These are phyloP conservation scores for Nakataea oryzae DNA, from an alignment of 2,329 filamentous ascomycete species.

Conservation along the genomic window DNA sequence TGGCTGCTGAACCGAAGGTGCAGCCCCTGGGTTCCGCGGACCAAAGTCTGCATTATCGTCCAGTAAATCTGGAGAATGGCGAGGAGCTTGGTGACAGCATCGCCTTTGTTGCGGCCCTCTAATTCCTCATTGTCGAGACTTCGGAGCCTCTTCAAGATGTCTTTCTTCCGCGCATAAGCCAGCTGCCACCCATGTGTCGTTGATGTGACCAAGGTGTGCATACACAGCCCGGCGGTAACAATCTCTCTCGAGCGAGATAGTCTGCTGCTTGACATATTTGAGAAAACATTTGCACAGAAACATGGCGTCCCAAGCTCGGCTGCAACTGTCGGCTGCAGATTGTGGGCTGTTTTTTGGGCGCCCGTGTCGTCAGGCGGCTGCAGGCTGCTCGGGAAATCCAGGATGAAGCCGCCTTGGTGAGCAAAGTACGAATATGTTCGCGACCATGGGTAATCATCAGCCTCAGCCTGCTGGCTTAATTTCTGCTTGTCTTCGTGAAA, in stretches of 20 bases:
- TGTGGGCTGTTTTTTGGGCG: neutral
- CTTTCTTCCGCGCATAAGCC: neutral
- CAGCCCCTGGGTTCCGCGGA: neutral
- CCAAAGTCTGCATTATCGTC: neutral
- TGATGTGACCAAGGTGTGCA: neutral
- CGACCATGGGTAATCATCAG: neutral
- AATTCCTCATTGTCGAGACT: neutral
- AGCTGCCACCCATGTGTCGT: neutral
- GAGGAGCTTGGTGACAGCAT: neutral
- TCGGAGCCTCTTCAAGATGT: neutral
- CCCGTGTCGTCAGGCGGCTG: neutral
- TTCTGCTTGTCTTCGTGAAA: neutral
- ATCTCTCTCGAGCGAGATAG: neutral
- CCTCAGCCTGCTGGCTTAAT: neutral
- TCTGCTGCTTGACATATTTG: neutral
- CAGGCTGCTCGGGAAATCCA: neutral
- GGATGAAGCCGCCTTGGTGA: neutral
- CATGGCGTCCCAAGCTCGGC: neutral
- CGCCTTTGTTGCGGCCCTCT: neutral
- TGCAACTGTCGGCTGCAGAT: neutral
- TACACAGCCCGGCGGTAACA: accelerated
- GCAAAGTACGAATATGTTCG: neutral
- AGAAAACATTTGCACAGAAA: neutral
- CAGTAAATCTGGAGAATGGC: neutral
- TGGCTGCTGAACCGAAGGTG: neutral